Evolutionary conservation across 2,329 filamentous ascomycete genomes (phyloP).

Genomic region (Fusarium fracticaudum): DNA sequence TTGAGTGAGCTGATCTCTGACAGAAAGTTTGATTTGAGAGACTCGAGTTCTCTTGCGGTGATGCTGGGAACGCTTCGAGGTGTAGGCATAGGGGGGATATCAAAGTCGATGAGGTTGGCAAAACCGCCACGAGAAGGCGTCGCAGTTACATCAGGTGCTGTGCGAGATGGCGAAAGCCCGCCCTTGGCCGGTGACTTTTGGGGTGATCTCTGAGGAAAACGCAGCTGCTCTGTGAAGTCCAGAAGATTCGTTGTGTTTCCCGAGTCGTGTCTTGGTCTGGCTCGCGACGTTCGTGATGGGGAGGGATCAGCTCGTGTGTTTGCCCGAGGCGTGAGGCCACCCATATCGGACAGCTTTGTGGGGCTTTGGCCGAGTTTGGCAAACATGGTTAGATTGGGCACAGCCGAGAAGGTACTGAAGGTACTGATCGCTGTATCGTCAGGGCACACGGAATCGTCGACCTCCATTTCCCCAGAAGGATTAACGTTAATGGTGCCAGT

Average conservation of each 20-base stretch:
- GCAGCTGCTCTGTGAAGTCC: slow-evolving; percentile 84
- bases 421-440: slow-evolving; percentile 83
- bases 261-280: slow-evolving; percentile 53
- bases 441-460: slow-evolving; percentile 57
- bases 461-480: slow-evolving; percentile 33
- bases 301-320: slow-evolving; percentile 46
- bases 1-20: slow-evolving; percentile 96
- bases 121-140: slow-evolving; percentile 64
- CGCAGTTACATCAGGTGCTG: slow-evolving; percentile 44
- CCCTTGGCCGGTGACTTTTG: slow-evolving; percentile 59
- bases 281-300: slow-evolving; percentile 49
- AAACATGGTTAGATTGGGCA: slow-evolving; percentile 88
- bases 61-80: slow-evolving; percentile 91
- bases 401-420: slow-evolving; percentile 88
- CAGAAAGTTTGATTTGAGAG: slow-evolving; percentile 87
- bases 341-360: slow-evolving; percentile 58
- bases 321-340: slow-evolving; percentile 52
- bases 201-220: slow-evolving; percentile 61
- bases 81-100: slow-evolving; percentile 92
- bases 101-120: slow-evolving; percentile 76
- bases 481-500: slow-evolving; percentile 45
- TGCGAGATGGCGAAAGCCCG: slow-evolving; percentile 46
- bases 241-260: slow-evolving; percentile 79
- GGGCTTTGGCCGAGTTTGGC: slow-evolving; percentile 76
- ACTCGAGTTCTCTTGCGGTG: slow-evolving; percentile 91